Conservation (phyloP, 2,329 filamentous ascomycete species). For the Coniochaeta hoffmannii region DNA sequence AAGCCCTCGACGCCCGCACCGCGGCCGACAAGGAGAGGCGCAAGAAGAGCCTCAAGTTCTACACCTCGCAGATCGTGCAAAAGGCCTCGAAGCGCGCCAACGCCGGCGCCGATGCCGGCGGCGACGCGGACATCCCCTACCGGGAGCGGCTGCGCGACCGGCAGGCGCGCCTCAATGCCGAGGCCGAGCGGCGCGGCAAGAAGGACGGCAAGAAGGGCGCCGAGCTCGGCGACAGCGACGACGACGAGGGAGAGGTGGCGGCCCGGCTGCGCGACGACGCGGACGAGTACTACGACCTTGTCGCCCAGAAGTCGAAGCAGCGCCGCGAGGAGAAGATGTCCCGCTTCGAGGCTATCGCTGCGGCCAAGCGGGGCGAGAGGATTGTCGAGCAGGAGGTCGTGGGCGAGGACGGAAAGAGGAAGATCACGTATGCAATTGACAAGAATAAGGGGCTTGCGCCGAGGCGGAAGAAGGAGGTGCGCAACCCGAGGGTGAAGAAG, state of each 20-base stretch:
- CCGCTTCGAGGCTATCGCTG: constrained; percentile 46
- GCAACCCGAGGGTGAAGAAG: constrained; percentile 98
- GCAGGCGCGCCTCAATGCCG: constrained; percentile 77
- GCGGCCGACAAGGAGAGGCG: constrained; percentile 80
- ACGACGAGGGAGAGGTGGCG: constrained; percentile 50
- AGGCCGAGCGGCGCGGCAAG: constrained; percentile 77
- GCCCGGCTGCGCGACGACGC: constrained; percentile 45
- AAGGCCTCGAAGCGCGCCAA: constrained; percentile 80
- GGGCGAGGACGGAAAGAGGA: constrained; percentile 79
- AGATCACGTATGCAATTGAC: constrained; percentile 87
- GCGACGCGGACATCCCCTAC: constrained; percentile 78
- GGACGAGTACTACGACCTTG: constrained; percentile 84
- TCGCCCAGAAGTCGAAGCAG: constrained; percentile 60
- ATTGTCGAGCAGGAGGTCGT: constrained; percentile 61
- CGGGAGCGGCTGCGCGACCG: constrained; percentile 82
- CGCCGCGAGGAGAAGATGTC: constrained; percentile 67
- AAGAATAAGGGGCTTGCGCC: constrained; percentile 96
- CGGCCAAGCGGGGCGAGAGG: constrained; percentile 56
- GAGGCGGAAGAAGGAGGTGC: constrained; percentile 84
- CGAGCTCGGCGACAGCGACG: constrained; percentile 52
- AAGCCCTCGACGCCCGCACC: constrained; percentile 65
- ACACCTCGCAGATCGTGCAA: constrained; percentile 94
- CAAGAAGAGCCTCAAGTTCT: constrained; percentile 92
- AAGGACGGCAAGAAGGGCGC: constrained; percentile 55
- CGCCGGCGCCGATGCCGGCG: constrained; percentile 66